Conservation (phyloP, 1,284 basidiomycete genomes). For the Moesziomyces globuligerus region DNA sequence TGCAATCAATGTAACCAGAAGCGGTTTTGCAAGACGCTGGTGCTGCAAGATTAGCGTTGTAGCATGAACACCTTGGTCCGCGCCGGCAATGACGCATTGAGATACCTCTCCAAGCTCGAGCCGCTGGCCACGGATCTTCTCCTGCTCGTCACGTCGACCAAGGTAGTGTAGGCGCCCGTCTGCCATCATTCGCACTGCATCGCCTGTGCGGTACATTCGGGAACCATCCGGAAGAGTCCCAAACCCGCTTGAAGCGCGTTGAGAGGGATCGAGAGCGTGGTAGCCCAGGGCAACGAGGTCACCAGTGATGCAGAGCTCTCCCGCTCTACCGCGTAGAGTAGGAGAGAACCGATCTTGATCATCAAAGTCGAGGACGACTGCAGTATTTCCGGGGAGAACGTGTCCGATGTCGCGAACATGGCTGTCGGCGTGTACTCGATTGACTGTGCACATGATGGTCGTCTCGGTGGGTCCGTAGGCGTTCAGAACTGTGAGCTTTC, state of each 20-base stretch:
- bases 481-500: constrained; percentile 71
- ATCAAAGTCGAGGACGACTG: constrained; percentile 60
- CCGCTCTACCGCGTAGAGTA: constrained; percentile 70
- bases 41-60: constrained; percentile 13
- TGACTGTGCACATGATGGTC: constrained; percentile 72
- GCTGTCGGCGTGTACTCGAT: constrained; percentile 70
- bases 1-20: constrained; percentile 12
- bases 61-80: not conserved
- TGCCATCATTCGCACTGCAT: constrained; percentile 71
- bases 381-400: constrained; percentile 67
- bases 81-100: constrained; percentile 11
- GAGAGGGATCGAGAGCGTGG: constrained; percentile 52
- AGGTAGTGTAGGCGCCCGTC: constrained; percentile 72
- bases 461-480: constrained; percentile 72
- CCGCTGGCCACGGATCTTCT: constrained; percentile 73
- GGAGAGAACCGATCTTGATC: constrained; percentile 66
- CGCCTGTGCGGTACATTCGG: constrained; percentile 12
- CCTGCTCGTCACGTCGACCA: constrained; percentile 73
- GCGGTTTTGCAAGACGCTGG: constrained; percentile 8
- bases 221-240: constrained; percentile 3
- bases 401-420: constrained; percentile 71
- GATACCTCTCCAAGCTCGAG: constrained; percentile 73
- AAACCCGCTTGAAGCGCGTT: constrained; percentile 8
- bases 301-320: constrained; percentile 72
- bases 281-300: constrained; percentile 73